Percentiles rank a stretch among this genome's conserved stretches.
Conservation (phyloP, 345 rosid species). For the Sapria himalayana region DNA sequence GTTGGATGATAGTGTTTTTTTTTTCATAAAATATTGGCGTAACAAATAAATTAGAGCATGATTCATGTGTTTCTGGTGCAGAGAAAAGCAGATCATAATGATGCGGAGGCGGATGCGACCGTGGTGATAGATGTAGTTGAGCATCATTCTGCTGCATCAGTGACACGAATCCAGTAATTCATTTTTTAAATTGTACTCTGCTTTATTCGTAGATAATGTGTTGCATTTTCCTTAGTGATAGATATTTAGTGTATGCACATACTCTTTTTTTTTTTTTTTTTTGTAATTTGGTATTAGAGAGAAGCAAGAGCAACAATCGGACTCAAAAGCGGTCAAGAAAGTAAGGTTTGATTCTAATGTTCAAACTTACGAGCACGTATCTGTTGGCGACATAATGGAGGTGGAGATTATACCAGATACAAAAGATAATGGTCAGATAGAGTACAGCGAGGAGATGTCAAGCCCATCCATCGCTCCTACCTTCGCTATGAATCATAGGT, state of each 20-base stretch:
- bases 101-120: conserved; percentile 13
- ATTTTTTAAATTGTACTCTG: conserved; percentile 15
- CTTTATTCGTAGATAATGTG: background rate
- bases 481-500: conserved; percentile 52
- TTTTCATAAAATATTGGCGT: conserved; percentile 22
- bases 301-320: conserved; percentile 24
- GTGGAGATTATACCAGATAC: conserved; percentile 11
- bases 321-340: conserved; percentile 30
- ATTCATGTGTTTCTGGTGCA: conserved; percentile 9
- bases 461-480: conserved; percentile 22
- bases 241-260: background rate
- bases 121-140: conserved; percentile 12
- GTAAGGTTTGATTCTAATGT: conserved; percentile 60
- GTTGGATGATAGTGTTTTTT: background rate
- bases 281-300: conserved; percentile 11
- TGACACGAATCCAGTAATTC: conserved; percentile 13
- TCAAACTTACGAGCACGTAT: conserved; percentile 40
- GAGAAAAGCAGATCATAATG: conserved; percentile 14
- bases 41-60: background rate
- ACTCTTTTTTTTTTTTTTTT: background rate
- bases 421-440: too few relatives aligned
- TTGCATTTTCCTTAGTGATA: background rate
- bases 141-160: conserved; percentile 10
- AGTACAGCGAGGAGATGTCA: too few relatives aligned
- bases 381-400: conserved; percentile 15